A percentile compares a stretch with the other conserved stretches of the same genome.
These are phyloP conservation scores for Rehmannia glutinosa DNA, from an alignment of 257 asterid species.

Conservation along the genomic window DNA sequence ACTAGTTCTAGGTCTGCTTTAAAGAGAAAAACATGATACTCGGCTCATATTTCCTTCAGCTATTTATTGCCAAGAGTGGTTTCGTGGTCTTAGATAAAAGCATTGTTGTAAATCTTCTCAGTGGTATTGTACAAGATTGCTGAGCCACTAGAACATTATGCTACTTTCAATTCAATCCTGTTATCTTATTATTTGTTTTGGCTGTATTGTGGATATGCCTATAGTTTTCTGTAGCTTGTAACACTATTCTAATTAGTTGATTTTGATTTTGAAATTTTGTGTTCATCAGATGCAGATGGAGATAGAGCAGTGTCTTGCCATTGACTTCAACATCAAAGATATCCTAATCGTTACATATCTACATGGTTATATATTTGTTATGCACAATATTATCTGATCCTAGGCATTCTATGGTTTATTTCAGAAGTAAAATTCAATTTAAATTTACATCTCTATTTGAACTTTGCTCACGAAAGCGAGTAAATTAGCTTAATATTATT, in stretches of 20 bases:
- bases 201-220: not conserved
- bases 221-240: conserved; percentile 13
- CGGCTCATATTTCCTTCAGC: not conserved
- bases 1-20: not conserved
- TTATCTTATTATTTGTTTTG: not conserved
- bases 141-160: conserved; percentile 4
- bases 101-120: not conserved
- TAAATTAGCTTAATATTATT: not conserved
- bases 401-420: too few species aligned
- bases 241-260: not conserved
- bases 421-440: too few species aligned
- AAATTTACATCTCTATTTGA: not conserved
- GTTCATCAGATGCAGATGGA: conserved; percentile 61
- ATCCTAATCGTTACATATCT: conserved; percentile 40
- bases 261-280: conserved; percentile 16
- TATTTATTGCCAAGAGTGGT: conserved; percentile 3
- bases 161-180: conserved; percentile 10
- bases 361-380: conserved; percentile 1
- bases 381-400: not conserved
- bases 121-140: not conserved
- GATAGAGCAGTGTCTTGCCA: conserved; percentile 79
- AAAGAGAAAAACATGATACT: not conserved
- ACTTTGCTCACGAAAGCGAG: not conserved
- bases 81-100: conserved; percentile 3
- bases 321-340: conserved; percentile 84